phyloP scores from a whole-genome alignment of 306 rosid genomes.

The Gastrolobium villosum region DNA sequence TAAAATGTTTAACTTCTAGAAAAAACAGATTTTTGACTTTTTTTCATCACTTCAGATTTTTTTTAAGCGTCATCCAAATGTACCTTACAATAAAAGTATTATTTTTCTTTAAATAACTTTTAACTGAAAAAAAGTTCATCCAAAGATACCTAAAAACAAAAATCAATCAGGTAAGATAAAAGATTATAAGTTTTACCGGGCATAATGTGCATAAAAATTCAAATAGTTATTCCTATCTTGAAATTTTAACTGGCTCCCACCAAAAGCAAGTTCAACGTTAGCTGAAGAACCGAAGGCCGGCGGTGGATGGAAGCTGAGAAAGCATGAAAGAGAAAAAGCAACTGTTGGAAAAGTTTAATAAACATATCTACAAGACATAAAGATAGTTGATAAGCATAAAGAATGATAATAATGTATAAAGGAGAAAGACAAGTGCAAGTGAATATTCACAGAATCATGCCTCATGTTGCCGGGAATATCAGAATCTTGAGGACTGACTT shows the following conservation, averaged over 20 bases:
- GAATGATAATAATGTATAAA: constrained; percentile 8
- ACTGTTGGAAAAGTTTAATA: constrained; percentile 12
- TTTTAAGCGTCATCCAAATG: too few species aligned
- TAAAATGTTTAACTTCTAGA: too few species aligned
- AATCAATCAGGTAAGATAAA: neutral
- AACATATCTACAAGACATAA: neutral
- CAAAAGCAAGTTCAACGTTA: constrained; percentile 61
- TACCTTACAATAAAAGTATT: too few species aligned
- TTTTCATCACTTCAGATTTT: too few species aligned
- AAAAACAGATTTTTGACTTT: too few species aligned
- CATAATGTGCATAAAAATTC: constrained; percentile 48
- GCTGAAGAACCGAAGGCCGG: constrained; percentile 75
- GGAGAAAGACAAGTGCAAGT: constrained; percentile 31
- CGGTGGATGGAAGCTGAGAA: constrained; percentile 66
- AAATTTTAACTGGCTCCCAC: constrained; percentile 52
- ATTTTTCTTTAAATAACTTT: too few species aligned
- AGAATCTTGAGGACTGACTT: constrained; percentile 59
- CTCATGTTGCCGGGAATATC: constrained; percentile 60
- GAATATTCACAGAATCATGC: constrained; percentile 60
- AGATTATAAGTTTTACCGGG: constrained; percentile 51
- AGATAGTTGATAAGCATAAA: neutral
- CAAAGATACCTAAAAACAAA: too few species aligned
- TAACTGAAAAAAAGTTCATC: too few species aligned
- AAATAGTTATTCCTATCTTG: constrained; percentile 48
- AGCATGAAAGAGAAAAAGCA: constrained; percentile 34